These are phyloP conservation scores for Coriaria nepalensis DNA, from an alignment of 306 rosid species.

Conservation along the genomic window DNA sequence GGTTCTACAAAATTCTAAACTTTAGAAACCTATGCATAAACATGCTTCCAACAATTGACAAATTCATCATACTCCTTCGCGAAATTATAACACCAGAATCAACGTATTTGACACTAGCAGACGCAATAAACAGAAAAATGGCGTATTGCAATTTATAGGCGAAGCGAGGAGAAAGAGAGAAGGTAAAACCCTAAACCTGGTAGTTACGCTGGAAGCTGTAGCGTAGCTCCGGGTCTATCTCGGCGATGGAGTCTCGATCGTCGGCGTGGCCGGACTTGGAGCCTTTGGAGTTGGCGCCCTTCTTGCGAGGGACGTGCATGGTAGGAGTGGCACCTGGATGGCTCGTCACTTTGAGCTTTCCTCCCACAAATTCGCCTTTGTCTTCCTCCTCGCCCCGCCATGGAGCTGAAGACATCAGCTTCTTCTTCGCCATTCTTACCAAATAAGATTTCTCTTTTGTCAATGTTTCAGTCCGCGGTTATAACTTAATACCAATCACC, in stretches of 20 bases:
- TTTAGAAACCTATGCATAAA: too few relatives aligned
- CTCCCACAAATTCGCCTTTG: constrained; percentile 37
- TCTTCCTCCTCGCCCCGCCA: constrained; percentile 67
- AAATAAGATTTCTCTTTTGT: neutral
- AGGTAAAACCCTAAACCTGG: constrained; percentile 42
- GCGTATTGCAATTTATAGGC: neutral
- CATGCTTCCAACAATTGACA: too few relatives aligned
- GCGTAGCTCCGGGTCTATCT: constrained; percentile 87
- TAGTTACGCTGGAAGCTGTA: constrained; percentile 92
- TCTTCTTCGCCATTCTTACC: constrained; percentile 35
- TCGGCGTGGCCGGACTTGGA: constrained; percentile 1
- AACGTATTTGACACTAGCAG: too few relatives aligned
- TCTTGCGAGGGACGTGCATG: constrained; percentile 77
- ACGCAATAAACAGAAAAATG: too few relatives aligned
- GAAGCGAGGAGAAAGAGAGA: neutral
- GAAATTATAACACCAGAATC: too few relatives aligned
- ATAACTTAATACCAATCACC: too few relatives aligned
- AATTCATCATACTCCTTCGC: too few relatives aligned
- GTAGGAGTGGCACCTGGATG: constrained; percentile 47
- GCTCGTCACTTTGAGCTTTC: constrained; percentile 61
- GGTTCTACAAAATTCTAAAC: too few relatives aligned
- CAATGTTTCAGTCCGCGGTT: neutral
- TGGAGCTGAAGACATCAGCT: constrained; percentile 82
- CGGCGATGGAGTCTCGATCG: constrained; percentile 38
- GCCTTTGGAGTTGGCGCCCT: constrained; percentile 24